Evolutionary conservation across 768 basidiomycete species (phyloP).

Genomic region (Leccinum olivaceopallidum): DNA sequence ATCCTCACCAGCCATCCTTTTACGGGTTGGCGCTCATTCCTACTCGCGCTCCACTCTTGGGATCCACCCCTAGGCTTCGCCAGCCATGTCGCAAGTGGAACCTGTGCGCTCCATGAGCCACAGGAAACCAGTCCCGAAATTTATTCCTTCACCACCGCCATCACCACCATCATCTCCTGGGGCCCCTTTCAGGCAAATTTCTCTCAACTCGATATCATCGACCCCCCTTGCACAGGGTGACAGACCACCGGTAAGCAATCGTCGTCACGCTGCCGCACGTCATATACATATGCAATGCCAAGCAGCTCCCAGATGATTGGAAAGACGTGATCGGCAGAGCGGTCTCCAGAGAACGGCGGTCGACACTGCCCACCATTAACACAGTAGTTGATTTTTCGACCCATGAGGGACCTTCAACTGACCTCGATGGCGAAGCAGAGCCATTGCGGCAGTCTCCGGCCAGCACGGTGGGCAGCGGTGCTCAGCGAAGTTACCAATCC

Average conservation of each 20-base stretch:
- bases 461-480: constrained; percentile 33
- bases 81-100: constrained; percentile 31
- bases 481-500: constrained; percentile 27
- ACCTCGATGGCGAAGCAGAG: constrained; percentile 26
- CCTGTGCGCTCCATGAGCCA: constrained; percentile 51
- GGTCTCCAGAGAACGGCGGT: constrained; percentile 33
- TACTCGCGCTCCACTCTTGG: constrained; percentile 7
- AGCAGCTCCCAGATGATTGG: constrained; percentile 37
- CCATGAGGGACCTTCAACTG: constrained; percentile 27
- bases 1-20: constrained; percentile 10
- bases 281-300: constrained; percentile 8
- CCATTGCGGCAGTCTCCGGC: constrained; percentile 35
- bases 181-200: constrained; percentile 35
- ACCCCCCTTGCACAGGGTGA: constrained; percentile 23
- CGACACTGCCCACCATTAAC: constrained; percentile 33
- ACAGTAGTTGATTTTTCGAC: constrained; percentile 33
- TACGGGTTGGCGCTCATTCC: constrained; percentile 14
- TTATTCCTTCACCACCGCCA: constrained; percentile 63
- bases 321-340: constrained; percentile 36
- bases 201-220: constrained; percentile 28
- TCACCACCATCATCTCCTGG: constrained; percentile 36
- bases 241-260: constrained; percentile 33
- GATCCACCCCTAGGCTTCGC: constrained; percentile 6
- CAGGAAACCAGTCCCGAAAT: constrained; percentile 69
- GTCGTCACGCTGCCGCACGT: neutral